phyloP scores from a whole-genome alignment of 1,139 yeast genomes.

The Zygoascus hellenicus region DNA sequence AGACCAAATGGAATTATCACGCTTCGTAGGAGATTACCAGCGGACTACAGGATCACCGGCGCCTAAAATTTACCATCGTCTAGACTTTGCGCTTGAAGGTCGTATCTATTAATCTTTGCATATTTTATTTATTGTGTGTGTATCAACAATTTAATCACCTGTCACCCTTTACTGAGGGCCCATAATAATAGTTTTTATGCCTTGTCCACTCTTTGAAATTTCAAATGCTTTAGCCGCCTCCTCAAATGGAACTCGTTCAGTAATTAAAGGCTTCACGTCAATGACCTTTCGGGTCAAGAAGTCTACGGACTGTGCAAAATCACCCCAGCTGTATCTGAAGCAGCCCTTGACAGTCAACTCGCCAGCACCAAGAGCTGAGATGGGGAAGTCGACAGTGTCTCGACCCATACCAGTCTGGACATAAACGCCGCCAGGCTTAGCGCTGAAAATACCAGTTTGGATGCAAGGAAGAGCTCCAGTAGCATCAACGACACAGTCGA shows the following conservation, averaged over 20 bases:
- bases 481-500: conserved; percentile 58
- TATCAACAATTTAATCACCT: background rate
- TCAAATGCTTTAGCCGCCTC: conserved; percentile 81
- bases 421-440: conserved; percentile 56
- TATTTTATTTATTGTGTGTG: background rate
- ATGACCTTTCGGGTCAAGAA: conserved; percentile 57
- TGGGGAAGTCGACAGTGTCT: conserved; percentile 62
- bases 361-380: conserved; percentile 60
- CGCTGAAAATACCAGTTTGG: conserved; percentile 51
- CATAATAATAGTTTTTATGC: conserved; percentile 54
- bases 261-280: conserved; percentile 61
- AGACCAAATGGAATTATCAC: conserved; percentile 1
- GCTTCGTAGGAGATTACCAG: background rate
- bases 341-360: conserved; percentile 69
- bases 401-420: conserved; percentile 72
- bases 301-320: conserved; percentile 66
- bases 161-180: conserved; percentile 33
- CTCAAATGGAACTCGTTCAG: conserved; percentile 66
- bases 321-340: conserved; percentile 78
- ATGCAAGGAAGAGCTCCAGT: conserved; percentile 66
- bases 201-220: conserved; percentile 48
- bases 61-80: conserved; percentile 2
- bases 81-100: background rate
- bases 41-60: background rate
- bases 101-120: background rate